Conservation (phyloP, 2,329 filamentous ascomycete species). For the Nemania sp. region DNA sequence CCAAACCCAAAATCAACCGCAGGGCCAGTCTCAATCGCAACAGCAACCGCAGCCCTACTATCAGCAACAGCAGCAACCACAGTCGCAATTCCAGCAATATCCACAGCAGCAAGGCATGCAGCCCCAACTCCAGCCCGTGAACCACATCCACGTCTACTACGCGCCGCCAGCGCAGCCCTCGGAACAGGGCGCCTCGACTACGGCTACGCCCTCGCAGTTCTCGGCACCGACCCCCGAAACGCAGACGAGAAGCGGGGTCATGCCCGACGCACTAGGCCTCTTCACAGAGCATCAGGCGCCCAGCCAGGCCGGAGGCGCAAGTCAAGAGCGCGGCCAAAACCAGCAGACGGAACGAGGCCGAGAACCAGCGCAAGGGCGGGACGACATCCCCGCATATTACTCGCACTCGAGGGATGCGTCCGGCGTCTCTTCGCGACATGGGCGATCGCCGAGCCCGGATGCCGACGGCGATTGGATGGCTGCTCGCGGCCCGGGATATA, state of each 20-base stretch:
- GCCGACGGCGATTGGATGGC: slow-evolving; percentile 23
- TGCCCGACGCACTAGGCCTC: slow-evolving; percentile 26
- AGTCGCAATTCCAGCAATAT: slow-evolving; percentile 19
- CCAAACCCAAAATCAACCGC: slow-evolving; percentile 6
- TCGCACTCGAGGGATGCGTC: slow-evolving; percentile 24
- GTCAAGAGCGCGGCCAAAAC: background rate
- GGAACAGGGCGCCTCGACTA: background rate
- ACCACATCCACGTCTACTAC: slow-evolving; percentile 40
- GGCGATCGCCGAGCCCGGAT: slow-evolving; percentile 19
- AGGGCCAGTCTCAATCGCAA: slow-evolving; percentile 19
- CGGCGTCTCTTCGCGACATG: slow-evolving; percentile 2
- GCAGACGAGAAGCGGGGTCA: background rate
- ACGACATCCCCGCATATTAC: slow-evolving; percentile 17
- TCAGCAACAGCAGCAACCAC: slow-evolving; percentile 17
- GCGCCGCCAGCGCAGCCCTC: slow-evolving; percentile 19
- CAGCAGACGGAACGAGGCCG: background rate
- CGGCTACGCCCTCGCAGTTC: slow-evolving; percentile 5
- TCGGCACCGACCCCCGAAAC: background rate
- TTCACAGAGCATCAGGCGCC: slow-evolving; percentile 10
- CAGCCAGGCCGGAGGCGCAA: background rate
- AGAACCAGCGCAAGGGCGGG: background rate
- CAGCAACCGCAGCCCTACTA: slow-evolving; percentile 16
- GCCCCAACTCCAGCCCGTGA: slow-evolving; percentile 34
- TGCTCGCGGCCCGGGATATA: slow-evolving; percentile 32
- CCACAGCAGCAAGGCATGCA: slow-evolving; percentile 9